Conservation (phyloP, 345 rosid genomes). For the Brassica rapa region DNA sequence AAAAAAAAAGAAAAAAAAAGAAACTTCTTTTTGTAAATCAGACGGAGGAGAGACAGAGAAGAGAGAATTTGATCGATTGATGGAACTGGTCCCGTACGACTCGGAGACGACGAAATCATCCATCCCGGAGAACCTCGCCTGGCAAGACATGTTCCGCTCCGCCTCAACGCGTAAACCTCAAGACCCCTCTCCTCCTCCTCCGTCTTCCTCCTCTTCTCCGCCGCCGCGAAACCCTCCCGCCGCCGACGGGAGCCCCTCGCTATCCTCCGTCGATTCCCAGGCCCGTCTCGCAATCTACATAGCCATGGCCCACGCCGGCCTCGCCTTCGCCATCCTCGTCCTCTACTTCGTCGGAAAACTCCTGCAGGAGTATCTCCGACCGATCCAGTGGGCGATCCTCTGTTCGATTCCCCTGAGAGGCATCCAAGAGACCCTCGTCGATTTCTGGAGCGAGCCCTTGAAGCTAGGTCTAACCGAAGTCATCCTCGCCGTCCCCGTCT, state of each 20-base stretch:
- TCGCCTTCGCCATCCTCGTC: conserved; percentile 65
- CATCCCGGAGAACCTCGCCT: conserved; percentile 54
- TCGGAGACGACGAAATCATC: conserved; percentile 52
- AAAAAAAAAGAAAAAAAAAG: not conserved
- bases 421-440: conserved; percentile 80
- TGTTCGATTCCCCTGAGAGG: conserved; percentile 94
- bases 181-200: conserved; percentile 34
- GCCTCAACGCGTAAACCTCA: conserved; percentile 72
- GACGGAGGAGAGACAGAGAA: conserved; percentile 21
- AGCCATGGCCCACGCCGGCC: conserved; percentile 98
- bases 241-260: conserved; percentile 26
- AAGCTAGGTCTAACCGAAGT: conserved; percentile 88
- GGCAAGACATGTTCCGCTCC: conserved; percentile 97
- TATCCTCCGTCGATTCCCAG: conserved; percentile 67
- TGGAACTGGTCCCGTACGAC: conserved; percentile 88
- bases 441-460: conserved; percentile 84
- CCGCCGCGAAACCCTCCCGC: conserved; percentile 22
- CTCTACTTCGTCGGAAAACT: conserved; percentile 73
- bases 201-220: conserved; percentile 16
- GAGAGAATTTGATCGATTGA: conserved; percentile 28
- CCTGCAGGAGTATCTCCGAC: conserved; percentile 78
- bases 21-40: not conserved
- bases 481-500: conserved; percentile 76
- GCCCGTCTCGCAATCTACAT: conserved; percentile 88
- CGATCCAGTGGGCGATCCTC: conserved; percentile 93